These are phyloP conservation scores for Lepiota brunneoincarnata DNA, from an alignment of 768 basidiomycete genomes.

Conservation along the genomic window DNA sequence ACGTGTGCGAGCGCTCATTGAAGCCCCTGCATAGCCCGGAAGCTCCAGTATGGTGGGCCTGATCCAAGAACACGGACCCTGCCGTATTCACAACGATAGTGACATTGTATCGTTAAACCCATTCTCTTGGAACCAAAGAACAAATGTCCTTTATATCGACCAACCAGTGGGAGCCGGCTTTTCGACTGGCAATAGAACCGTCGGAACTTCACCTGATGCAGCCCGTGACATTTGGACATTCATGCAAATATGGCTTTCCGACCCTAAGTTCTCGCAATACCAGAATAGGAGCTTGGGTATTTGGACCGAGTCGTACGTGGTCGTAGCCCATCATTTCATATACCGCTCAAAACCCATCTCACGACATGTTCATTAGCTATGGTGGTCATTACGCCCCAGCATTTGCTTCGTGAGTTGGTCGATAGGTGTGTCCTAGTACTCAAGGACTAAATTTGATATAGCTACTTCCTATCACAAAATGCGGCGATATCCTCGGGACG, in stretches of 20 bases:
- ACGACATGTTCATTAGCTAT: constrained; percentile 35
- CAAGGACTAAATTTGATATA: constrained; percentile 16
- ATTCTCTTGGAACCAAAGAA: constrained; percentile 55
- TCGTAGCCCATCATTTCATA: constrained; percentile 12
- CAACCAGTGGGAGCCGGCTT: constrained; percentile 65
- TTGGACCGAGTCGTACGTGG: constrained; percentile 59
- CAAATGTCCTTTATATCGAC: constrained; percentile 58
- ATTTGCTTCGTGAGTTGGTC: constrained; percentile 46
- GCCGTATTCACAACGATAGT: constrained; percentile 56
- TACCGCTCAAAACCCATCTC: too few species aligned
- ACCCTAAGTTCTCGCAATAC: constrained; percentile 49
- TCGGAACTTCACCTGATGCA: constrained; percentile 50
- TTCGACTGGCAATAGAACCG: constrained; percentile 48
- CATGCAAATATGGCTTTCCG: constrained; percentile 59
- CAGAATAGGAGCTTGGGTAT: constrained; percentile 45
- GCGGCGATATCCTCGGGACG: constrained; percentile 47
- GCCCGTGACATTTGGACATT: constrained; percentile 60
- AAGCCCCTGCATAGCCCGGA: constrained; percentile 38
- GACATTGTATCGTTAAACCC: constrained; percentile 50
- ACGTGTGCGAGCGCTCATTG: background rate
- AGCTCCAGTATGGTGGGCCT: constrained; percentile 60
- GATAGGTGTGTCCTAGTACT: background rate
- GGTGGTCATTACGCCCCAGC: constrained; percentile 72
- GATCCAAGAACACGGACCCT: constrained; percentile 77
- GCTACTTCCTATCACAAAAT: constrained; percentile 59